Base-by-base conservation (phyloP, 75 land plant genomes). In the Azolla pinnata region DNA sequence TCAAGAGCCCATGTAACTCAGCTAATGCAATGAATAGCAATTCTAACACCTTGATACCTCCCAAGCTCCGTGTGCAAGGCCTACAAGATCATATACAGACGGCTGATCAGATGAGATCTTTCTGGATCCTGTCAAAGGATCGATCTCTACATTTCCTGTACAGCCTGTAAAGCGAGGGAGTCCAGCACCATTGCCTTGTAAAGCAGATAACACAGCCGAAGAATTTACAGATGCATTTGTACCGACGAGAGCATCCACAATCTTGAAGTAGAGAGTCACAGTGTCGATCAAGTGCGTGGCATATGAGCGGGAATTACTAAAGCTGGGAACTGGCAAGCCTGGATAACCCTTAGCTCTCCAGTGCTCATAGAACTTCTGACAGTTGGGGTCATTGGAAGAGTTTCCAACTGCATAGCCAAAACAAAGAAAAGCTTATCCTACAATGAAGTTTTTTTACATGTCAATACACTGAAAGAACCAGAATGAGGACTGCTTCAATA, bases 241-340 rank as follows among this genome's bases (percentile, higher is more conserved):
- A 33, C 46, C 31, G 17, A 56, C 45, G 20, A 57, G 61, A 33
- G 31, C 54, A 58, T 70, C 61, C 30, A 63, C 67, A 33, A 40
- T 32, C 21, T 23, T 21, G 29, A 56, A 70, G 25, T 31, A 63
- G 19, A 59, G 33, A 4, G 44, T 53, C 24, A 63, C 60, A 10
- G 67, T 59, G 34, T 70, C 73, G 34, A 70, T 56, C 25, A 64
- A 47, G n/a, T 64, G 47, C 7, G 73, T 59, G 0, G 57, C 61
- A 35, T 57, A 70, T 17, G 73, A 50, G 2, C 67, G 59, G 33
- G 67, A n/a, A 46, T 40, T 31, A 52, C 48, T 12, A 1, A 26
- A 9, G 5, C 70, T 47, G 17, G 33, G 30, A 0, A 42, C 27
- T 40, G 57, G 44, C n/a, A 48, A 29, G 29, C 73, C 73, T 25